Conservation (phyloP, 208 protist species). For the Trypanosoma conorhini region DNA sequence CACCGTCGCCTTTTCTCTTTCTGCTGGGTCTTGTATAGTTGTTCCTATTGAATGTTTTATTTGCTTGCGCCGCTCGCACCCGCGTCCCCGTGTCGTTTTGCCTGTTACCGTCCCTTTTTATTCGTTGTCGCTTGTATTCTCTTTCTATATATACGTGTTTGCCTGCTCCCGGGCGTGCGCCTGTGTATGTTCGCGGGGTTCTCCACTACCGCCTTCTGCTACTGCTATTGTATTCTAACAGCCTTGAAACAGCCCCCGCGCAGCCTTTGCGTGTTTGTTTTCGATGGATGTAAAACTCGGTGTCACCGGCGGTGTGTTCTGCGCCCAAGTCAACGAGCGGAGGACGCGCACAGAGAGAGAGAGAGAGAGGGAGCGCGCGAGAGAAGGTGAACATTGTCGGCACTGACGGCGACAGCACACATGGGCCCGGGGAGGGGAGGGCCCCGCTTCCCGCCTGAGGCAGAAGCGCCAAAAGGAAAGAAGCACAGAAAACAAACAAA, state of each 20-base stretch:
- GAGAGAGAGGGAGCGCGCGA: no score
- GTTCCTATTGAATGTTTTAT: neutral
- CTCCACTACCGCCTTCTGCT: neutral
- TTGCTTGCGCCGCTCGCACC: neutral
- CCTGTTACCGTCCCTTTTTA: neutral
- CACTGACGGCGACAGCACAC: no score
- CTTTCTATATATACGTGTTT: neutral
- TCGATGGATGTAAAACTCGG: neutral
- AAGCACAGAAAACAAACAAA: slow-evolving; percentile 26
- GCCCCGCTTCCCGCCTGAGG: no score
- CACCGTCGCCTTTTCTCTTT: slow-evolving; percentile 1
- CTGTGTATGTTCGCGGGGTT: neutral
- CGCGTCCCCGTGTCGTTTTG: neutral
- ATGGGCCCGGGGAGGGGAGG: no score
- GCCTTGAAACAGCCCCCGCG: no score
- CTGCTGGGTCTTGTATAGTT: neutral
- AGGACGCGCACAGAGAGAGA: neutral
- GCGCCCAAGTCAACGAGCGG: neutral
- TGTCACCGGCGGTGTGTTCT: neutral
- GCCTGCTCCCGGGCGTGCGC: no score
- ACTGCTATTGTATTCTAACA: neutral
- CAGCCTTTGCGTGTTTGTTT: neutral
- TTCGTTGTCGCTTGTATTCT: neutral
- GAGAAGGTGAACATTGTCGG: no score
- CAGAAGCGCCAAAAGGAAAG: slow-evolving; percentile 13